A percentile compares a stretch with the other conserved stretches of the same genome.
Evolutionary conservation across 768 basidiomycete species (phyloP).

Genomic region (Tylopilus cervinicoccineus): DNA sequence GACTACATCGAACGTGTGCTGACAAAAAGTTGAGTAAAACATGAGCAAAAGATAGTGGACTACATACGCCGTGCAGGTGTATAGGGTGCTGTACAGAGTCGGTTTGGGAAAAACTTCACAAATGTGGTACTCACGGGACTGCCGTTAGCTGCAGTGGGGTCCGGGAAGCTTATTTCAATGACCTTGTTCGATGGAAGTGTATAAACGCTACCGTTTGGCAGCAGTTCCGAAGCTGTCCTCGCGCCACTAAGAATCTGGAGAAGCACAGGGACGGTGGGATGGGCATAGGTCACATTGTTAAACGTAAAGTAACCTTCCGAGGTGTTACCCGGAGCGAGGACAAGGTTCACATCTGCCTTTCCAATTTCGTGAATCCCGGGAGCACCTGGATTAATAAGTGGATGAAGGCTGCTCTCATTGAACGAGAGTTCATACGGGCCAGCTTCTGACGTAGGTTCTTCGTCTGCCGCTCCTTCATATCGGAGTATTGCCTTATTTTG

Average conservation of each 20-base stretch:
- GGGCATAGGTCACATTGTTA: background rate
- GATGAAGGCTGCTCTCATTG: background rate
- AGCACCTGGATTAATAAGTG: background rate
- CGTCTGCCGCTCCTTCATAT: background rate
- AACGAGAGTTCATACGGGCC: background rate
- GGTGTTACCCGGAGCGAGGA: background rate
- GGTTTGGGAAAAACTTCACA: background rate
- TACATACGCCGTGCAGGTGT: slow-evolving; percentile 38
- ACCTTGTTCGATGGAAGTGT: slow-evolving; percentile 39
- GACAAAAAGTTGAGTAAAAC: background rate
- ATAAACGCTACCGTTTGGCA: slow-evolving; percentile 47
- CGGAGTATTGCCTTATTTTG: slow-evolving; percentile 5
- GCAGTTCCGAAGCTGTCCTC: slow-evolving; percentile 37
- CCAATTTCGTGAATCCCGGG: slow-evolving; percentile 5
- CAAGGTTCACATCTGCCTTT: slow-evolving; percentile 3
- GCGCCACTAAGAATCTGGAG: slow-evolving; percentile 41
- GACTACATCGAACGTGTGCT: slow-evolving; percentile 37
- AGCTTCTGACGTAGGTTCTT: slow-evolving; percentile 1
- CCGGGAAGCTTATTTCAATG: slow-evolving; percentile 48
- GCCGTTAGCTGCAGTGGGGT: slow-evolving; percentile 18
- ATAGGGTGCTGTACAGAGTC: slow-evolving; percentile 40
- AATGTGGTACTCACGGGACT: slow-evolving; percentile 25
- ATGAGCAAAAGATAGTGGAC: background rate
- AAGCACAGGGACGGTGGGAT: slow-evolving; percentile 39
- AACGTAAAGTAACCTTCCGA: background rate